phyloP scores from a whole-genome alignment of 441 rosid species.

The Rhodomyrtus psidioides region DNA sequence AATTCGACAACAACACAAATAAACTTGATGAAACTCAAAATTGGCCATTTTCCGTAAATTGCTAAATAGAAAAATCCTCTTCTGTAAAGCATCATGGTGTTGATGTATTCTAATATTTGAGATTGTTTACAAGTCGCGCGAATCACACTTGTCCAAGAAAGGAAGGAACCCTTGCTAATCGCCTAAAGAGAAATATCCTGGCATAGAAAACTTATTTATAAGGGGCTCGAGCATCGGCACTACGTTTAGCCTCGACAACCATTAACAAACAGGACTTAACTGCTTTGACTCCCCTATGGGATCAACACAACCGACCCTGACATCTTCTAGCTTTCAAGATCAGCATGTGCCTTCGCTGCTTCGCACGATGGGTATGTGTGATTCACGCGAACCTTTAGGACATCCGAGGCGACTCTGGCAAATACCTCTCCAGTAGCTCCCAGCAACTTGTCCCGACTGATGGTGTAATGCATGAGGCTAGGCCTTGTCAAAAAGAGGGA shows the following conservation, averaged over 20 bases:
- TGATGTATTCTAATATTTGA: not conserved
- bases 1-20: too few relatives aligned
- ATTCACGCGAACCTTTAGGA: constrained; percentile 53
- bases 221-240: not conserved
- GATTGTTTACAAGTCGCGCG: not conserved
- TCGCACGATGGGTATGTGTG: constrained; percentile 62
- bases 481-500: constrained; percentile 82
- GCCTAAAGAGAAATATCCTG: not conserved
- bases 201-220: not conserved
- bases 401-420: constrained; percentile 45
- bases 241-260: not conserved
- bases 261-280: not conserved
- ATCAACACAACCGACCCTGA: constrained; percentile 72
- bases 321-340: constrained; percentile 60
- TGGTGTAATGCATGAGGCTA: constrained; percentile 59
- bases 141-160: not conserved
- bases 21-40: too few relatives aligned
- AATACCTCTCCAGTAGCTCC: constrained; percentile 73
- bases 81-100: too few relatives aligned
- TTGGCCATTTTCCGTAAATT: too few relatives aligned
- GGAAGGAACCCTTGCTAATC: not conserved
- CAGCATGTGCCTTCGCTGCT: constrained; percentile 68
- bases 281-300: constrained; percentile 26
- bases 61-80: too few relatives aligned
- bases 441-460: constrained; percentile 64